These are phyloP conservation scores for Setomelanomma holmii DNA, from an alignment of 2,329 filamentous ascomycete species.

Conservation along the genomic window DNA sequence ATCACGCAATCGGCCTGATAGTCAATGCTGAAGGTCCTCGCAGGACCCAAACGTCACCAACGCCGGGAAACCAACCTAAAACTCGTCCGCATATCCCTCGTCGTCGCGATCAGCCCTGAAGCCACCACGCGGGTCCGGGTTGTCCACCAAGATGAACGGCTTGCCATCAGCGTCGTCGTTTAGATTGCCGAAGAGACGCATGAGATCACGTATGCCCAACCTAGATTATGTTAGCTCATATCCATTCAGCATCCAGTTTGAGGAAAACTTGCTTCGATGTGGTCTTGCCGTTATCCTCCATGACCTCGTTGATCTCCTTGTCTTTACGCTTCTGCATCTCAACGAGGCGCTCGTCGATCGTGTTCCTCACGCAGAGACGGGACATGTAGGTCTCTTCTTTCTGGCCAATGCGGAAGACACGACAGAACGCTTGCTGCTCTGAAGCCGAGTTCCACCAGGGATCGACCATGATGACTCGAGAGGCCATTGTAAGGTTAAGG, in stretches of 20 bases:
- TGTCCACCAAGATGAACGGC: slow-evolving; percentile 52
- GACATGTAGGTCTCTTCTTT: slow-evolving; percentile 64
- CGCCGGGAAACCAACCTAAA: slow-evolving; percentile 9
- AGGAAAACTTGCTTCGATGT: slow-evolving; percentile 32
- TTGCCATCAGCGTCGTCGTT: slow-evolving; percentile 47
- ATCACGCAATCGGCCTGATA: not conserved
- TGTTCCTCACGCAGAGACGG: slow-evolving; percentile 62
- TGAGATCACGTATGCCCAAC: slow-evolving; percentile 49
- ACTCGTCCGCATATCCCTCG: slow-evolving; percentile 42
- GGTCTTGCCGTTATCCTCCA: slow-evolving; percentile 49
- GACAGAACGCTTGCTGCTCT: slow-evolving; percentile 70
- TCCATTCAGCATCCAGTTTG: too few relatives aligned
- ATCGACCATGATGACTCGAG: slow-evolving; percentile 56
- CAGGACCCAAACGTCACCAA: not conserved
- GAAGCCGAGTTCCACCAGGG: slow-evolving; percentile 66
- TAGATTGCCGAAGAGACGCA: slow-evolving; percentile 56
- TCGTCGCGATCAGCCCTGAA: slow-evolving; percentile 40
- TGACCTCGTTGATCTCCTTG: slow-evolving; percentile 51
- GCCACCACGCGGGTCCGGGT: slow-evolving; percentile 35
- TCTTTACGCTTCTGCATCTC: slow-evolving; percentile 64
- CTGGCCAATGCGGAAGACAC: slow-evolving; percentile 72
- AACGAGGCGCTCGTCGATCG: slow-evolving; percentile 65
- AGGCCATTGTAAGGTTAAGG: slow-evolving; percentile 66
- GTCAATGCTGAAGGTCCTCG: not conserved
- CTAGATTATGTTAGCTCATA: slow-evolving; percentile 24